Conservation (phyloP, 2,329 filamentous ascomycete species). For the Diaporthe sp. region DNA sequence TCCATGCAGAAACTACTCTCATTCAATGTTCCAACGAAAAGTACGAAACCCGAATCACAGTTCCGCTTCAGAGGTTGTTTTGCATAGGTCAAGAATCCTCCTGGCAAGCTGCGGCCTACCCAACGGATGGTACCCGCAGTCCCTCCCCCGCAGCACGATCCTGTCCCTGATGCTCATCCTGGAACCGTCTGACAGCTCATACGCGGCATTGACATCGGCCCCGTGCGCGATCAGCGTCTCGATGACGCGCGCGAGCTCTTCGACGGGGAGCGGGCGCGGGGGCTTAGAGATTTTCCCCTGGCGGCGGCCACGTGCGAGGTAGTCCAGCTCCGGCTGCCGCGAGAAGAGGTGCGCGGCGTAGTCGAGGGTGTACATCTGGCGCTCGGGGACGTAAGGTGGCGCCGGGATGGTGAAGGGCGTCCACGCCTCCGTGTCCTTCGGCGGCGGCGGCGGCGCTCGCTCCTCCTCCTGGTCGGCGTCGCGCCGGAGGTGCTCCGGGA, state of each 20-base stretch:
- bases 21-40: too few species aligned
- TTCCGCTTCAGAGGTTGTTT: not conserved
- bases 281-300: not conserved
- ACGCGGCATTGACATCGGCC: not conserved
- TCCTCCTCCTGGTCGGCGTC: not conserved
- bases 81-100: not conserved
- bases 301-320: too few species aligned
- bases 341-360: conserved; percentile 8
- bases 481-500: not conserved
- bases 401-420: not conserved
- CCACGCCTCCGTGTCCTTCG: not conserved
- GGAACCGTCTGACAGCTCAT: not conserved
- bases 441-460: not conserved
- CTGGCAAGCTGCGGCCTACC: not conserved
- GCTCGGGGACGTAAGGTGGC: not conserved
- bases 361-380: conserved; percentile 15
- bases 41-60: not conserved
- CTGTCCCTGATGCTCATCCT: conserved; percentile 21
- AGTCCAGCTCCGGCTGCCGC: not conserved
- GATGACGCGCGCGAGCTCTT: not conserved
- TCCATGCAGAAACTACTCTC: too few species aligned
- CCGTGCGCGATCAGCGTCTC: conserved; percentile 1
- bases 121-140: not conserved
- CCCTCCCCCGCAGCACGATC: not conserved
- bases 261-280: not conserved